Evolutionary conservation across 805 yeast species (phyloP).

Genomic region (Candida ficus): DNA sequence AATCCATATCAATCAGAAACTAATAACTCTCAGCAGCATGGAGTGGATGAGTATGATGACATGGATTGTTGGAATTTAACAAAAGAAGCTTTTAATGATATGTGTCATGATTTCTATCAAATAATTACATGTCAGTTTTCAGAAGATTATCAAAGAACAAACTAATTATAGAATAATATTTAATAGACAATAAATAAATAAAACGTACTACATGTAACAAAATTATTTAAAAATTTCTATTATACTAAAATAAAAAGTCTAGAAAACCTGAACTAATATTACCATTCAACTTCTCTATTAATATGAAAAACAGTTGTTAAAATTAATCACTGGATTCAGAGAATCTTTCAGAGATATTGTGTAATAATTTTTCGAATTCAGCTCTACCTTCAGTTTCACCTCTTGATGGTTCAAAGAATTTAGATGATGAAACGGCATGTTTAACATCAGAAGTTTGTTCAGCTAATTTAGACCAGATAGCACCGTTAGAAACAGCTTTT

Average conservation of each 20-base stretch:
- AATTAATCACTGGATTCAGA: slow-evolving; percentile 90
- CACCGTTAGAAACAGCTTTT: slow-evolving; percentile 91
- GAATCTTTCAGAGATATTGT: slow-evolving; percentile 80
- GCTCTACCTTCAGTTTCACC: slow-evolving; percentile 76
- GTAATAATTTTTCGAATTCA: slow-evolving; percentile 72
- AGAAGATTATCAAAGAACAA: neutral
- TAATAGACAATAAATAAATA: neutral
- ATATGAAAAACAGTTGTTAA: neutral
- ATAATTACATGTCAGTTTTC: slow-evolving; percentile 2
- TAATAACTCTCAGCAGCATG: neutral
- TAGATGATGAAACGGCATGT: slow-evolving; percentile 90
- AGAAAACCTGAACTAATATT: too few species aligned
- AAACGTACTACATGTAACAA: too few species aligned
- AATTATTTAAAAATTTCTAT: slow-evolving; percentile 1
- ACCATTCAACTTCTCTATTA: too few species aligned
- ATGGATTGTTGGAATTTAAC: slow-evolving; percentile 7
- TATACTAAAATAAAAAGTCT: neutral
- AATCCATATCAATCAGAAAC: neutral
- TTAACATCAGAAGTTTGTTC: slow-evolving; percentile 89
- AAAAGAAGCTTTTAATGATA: neutral
- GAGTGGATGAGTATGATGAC: slow-evolving; percentile 3
- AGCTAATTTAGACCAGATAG: slow-evolving; percentile 87
- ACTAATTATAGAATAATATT: too few species aligned
- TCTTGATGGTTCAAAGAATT: slow-evolving; percentile 91
- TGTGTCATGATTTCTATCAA: slow-evolving; percentile 8